Conservation (phyloP, 2,329 filamentous ascomycete species). For the Cytospora piceicola region DNA sequence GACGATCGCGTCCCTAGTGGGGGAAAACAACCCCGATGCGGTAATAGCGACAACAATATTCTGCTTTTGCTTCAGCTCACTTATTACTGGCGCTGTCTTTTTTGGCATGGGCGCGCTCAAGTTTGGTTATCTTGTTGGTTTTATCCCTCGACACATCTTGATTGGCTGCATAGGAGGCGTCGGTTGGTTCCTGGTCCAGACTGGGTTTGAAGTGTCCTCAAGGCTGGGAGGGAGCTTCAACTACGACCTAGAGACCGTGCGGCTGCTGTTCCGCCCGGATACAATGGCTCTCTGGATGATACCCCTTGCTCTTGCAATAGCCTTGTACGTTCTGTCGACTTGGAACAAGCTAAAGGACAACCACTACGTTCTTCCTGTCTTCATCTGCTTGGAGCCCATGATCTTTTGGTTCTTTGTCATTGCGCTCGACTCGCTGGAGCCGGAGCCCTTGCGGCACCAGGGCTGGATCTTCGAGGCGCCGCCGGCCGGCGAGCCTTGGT, state of each 20-base stretch:
- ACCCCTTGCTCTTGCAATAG: constrained; percentile 74
- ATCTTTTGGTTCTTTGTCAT: constrained; percentile 80
- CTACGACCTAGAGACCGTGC: constrained; percentile 77
- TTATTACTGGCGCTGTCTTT: constrained; percentile 90
- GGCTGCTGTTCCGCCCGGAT: constrained; percentile 72
- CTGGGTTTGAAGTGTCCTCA: constrained; percentile 91
- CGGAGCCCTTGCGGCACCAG: constrained; percentile 66
- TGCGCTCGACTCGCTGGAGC: constrained; percentile 67
- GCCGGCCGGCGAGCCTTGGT: constrained; percentile 86
- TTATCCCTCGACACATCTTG: constrained; percentile 94
- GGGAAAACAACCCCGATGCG: constrained; percentile 78
- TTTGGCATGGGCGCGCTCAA: constrained; percentile 86
- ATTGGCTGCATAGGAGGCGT: constrained; percentile 98
- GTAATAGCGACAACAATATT: constrained; percentile 94
- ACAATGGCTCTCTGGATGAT: constrained; percentile 83
- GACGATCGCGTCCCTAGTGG: constrained; percentile 78
- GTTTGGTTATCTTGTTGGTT: constrained; percentile 91
- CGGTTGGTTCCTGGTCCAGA: constrained; percentile 90
- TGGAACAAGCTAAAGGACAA: constrained; percentile 74
- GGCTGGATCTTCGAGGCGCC: constrained; percentile 95
- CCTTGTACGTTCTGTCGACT: constrained; percentile 60
- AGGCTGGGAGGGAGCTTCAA: constrained; percentile 83
- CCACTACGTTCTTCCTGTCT: constrained; percentile 77
- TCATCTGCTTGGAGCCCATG: constrained; percentile 78
- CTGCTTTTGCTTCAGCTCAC: constrained; percentile 85